These are phyloP conservation scores for Arbutus unedo DNA, from an alignment of 148 eudicot species.

Conservation along the genomic window DNA sequence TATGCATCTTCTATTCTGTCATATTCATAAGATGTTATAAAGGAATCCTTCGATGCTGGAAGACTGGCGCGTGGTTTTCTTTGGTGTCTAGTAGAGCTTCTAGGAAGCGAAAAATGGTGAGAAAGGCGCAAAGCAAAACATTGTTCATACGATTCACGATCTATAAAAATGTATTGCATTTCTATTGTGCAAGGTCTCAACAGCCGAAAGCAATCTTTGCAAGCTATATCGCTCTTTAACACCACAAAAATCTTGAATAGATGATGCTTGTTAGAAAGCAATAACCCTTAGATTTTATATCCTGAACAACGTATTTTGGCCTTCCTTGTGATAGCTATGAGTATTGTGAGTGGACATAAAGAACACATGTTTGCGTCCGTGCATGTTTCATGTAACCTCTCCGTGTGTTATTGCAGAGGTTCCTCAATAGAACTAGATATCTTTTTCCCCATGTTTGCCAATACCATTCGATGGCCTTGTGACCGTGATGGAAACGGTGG, in stretches of 20 bases:
- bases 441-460: neutral
- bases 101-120: neutral
- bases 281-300: neutral
- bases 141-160: neutral
- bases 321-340: neutral
- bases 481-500: neutral
- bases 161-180: too few relatives aligned
- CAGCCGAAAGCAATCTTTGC: too few relatives aligned
- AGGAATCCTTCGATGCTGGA: slow-evolving; percentile 1
- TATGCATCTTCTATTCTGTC: neutral
- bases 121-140: neutral
- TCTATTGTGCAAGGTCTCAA: too few relatives aligned
- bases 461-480: neutral
- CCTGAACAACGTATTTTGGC: neutral
- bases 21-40: neutral
- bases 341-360: neutral
- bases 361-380: neutral
- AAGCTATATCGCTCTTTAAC: neutral
- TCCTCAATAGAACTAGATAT: neutral
- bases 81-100: neutral
- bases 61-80: neutral
- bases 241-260: neutral
- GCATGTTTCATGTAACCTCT: neutral
- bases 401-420: neutral
- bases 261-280: neutral